phyloP scores from a whole-genome alignment of 2,329 filamentous ascomycete genomes.

The Aureobasidium mangrovei region DNA sequence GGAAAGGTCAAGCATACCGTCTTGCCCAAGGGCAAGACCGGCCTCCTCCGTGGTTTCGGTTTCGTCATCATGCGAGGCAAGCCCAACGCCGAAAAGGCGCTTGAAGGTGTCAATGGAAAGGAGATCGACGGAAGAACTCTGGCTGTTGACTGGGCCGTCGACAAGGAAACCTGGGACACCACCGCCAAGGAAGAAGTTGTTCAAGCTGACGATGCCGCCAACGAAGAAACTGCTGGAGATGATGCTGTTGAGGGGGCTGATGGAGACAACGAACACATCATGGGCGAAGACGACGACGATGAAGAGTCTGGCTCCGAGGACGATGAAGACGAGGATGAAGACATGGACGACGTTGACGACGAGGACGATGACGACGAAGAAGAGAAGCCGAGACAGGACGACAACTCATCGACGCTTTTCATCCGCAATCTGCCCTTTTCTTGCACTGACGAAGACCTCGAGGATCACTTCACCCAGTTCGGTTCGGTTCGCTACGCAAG shows the following conservation, averaged over 20 bases:
- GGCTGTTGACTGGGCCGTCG: constrained; percentile 94
- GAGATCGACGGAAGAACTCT: constrained; percentile 78
- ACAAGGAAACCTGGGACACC: constrained; percentile 67
- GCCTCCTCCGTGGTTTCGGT: constrained; percentile 72
- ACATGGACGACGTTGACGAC: constrained; percentile 35
- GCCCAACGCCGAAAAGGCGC: constrained; percentile 84
- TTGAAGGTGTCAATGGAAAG: constrained; percentile 80
- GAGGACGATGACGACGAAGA: constrained; percentile 35
- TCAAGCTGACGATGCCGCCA: constrained; percentile 31
- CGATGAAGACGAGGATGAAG: constrained; percentile 31
- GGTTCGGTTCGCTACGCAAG: constrained; percentile 84
- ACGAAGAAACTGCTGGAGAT: constrained; percentile 18
- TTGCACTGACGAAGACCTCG: constrained; percentile 70
- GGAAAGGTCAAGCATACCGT: constrained; percentile 86
- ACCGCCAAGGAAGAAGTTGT: constrained; percentile 34
- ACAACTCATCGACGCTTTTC: constrained; percentile 75
- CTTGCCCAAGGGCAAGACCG: constrained; percentile 65
- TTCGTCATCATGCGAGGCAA: constrained; percentile 81
- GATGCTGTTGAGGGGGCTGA: constrained; percentile 33
- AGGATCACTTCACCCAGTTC: constrained; percentile 80
- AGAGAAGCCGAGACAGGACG: constrained; percentile 31
- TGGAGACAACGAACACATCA: constrained; percentile 27
- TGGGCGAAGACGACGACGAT: constrained; percentile 28
- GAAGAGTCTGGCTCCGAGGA: constrained; percentile 22
- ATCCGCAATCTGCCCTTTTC: constrained; percentile 91